Percentiles rank a stretch among this genome's conserved stretches.
phyloP scores from a whole-genome alignment of 192 early-diverging fungal genomes.

The Umbelopsis ramanniana region DNA sequence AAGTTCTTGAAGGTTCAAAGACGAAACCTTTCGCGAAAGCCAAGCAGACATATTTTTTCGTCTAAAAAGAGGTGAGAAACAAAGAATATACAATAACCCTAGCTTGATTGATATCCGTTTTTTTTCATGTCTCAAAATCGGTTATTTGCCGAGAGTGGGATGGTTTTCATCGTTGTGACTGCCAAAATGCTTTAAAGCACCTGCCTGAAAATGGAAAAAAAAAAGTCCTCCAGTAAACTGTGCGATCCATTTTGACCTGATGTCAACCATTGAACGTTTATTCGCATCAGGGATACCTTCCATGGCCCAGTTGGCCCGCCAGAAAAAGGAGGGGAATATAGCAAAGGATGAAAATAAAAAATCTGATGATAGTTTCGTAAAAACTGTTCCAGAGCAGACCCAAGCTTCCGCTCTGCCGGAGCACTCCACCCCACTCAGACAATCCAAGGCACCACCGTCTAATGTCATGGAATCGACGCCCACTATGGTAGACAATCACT shows the following conservation, averaged over 20 bases:
- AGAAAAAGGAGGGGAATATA: neutral
- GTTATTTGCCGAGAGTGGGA: neutral
- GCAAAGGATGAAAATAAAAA: slow-evolving; percentile 1
- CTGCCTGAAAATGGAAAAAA: too few relatives aligned
- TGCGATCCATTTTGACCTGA: neutral
- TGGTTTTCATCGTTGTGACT: too few relatives aligned
- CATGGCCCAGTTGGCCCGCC: slow-evolving; percentile 7
- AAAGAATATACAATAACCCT: neutral
- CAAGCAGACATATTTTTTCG: neutral
- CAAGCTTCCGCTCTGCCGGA: neutral
- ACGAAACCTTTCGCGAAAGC: slow-evolving; percentile 10
- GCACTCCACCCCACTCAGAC: too few relatives aligned
- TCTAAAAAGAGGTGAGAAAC: neutral
- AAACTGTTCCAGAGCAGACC: neutral
- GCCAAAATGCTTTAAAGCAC: too few relatives aligned
- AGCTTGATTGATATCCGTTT: too few relatives aligned
- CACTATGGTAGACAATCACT: too few relatives aligned
- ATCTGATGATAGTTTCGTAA: neutral
- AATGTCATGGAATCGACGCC: too few relatives aligned
- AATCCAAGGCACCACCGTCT: too few relatives aligned
- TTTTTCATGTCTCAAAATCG: neutral
- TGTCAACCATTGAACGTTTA: slow-evolving; percentile 5
- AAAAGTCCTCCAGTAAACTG: too few relatives aligned
- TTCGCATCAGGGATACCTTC: slow-evolving; percentile 7
- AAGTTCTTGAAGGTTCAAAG: slow-evolving; percentile 21